These are phyloP conservation scores for Sporisorium iseilematis-ciliati DNA, from an alignment of 1,284 basidiomycete species.

Conservation along the genomic window DNA sequence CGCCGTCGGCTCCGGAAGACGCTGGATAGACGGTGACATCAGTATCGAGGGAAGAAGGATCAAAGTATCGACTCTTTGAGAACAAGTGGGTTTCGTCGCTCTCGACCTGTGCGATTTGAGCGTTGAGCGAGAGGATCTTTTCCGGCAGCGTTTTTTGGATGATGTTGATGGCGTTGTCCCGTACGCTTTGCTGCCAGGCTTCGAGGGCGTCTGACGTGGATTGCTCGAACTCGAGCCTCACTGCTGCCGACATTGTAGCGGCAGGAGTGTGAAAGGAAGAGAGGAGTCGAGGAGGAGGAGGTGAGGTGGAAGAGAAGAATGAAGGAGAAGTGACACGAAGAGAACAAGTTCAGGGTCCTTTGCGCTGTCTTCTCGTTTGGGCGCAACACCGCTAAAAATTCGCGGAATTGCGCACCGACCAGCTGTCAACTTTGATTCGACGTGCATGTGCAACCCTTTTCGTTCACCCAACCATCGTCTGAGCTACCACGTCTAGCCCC, in stretches of 20 bases:
- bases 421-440: no score
- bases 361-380: no score
- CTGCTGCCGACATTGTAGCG: conserved; percentile 36
- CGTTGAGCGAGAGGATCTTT: conserved; percentile 51
- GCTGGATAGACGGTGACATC: conserved; percentile 28
- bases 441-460: no score
- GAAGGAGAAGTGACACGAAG: neutral
- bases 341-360: no score
- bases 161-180: conserved; percentile 39
- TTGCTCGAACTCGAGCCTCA: conserved; percentile 41
- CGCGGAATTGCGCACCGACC: no score
- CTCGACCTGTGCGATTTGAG: conserved; percentile 31
- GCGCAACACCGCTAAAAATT: no score
- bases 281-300: neutral
- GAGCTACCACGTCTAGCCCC: no score
- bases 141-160: conserved; percentile 45
- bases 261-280: no score
- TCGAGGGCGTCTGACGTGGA: conserved; percentile 40
- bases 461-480: no score
- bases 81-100: conserved; percentile 31
- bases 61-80: conserved; percentile 38
- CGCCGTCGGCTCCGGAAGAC: conserved; percentile 9
- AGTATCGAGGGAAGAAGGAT: conserved; percentile 17
- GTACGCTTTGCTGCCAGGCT: conserved; percentile 42
- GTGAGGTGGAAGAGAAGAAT: neutral